Conservation (phyloP, 345 rosid species). For the Euphorbia lathyris region DNA sequence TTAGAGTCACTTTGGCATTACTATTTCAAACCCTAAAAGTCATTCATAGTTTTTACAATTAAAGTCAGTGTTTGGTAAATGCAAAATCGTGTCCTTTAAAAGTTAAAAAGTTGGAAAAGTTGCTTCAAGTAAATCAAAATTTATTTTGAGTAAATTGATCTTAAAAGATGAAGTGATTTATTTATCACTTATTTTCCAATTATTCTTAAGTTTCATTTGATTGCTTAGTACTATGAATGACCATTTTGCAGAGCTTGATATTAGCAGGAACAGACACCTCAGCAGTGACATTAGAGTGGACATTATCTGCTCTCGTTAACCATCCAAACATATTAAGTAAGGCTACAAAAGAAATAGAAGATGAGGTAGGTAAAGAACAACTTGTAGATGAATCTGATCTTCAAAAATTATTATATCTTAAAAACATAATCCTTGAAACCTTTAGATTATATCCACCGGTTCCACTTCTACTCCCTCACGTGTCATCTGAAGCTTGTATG, state of each 20-base stretch:
- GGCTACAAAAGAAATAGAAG: conserved; percentile 35
- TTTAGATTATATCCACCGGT: conserved; percentile 41
- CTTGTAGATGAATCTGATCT: conserved; percentile 42
- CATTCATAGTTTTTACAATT: too few relatives aligned
- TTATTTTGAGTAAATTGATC: too few relatives aligned
- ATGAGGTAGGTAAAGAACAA: conserved; percentile 29
- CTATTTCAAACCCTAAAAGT: too few relatives aligned
- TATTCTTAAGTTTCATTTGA: too few relatives aligned
- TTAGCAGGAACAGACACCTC: conserved; percentile 50
- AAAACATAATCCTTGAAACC: conserved; percentile 36
- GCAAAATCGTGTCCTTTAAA: too few relatives aligned
- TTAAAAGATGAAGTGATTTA: too few relatives aligned
- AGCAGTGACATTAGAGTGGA: conserved; percentile 56
- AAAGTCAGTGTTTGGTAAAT: too few relatives aligned
- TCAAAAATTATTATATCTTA: conserved; percentile 35
- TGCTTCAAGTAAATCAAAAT: too few relatives aligned
- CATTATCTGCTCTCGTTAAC: conserved; percentile 44
- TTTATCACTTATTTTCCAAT: not conserved
- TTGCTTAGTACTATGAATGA: not conserved
- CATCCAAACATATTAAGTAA: conserved; percentile 32
- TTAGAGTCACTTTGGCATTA: too few relatives aligned
- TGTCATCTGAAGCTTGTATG: conserved; percentile 36
- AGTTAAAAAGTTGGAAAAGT: too few relatives aligned
- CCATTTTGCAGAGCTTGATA: conserved; percentile 1
- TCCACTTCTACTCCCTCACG: conserved; percentile 48